phyloP scores from a whole-genome alignment of 1,284 basidiomycete species.

The Crepidotus sp. region DNA sequence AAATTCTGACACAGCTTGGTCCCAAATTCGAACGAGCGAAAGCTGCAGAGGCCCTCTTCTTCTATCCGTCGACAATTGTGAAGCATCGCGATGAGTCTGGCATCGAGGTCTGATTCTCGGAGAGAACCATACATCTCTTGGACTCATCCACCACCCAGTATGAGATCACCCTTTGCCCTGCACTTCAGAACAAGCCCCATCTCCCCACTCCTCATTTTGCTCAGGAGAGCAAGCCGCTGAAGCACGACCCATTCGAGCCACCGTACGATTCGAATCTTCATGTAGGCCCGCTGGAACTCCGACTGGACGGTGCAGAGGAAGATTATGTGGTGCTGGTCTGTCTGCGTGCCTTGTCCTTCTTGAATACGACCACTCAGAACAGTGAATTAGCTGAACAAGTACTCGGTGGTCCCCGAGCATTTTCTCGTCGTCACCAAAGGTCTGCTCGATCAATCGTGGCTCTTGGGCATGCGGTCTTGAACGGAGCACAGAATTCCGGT shows the following conservation, averaged over 20 bases:
- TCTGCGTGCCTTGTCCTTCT: slow-evolving; percentile 14
- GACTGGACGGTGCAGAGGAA: slow-evolving; percentile 49
- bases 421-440: slow-evolving; percentile 78
- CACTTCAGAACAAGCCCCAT: slow-evolving; percentile 67
- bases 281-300: slow-evolving; percentile 51
- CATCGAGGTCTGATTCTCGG: slow-evolving; percentile 42
- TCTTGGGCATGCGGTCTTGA: not conserved
- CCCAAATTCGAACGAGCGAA: slow-evolving; percentile 52
- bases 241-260: slow-evolving; percentile 65
- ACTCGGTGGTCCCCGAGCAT: slow-evolving; percentile 73
- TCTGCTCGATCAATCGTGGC: slow-evolving; percentile 23
- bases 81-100: slow-evolving; percentile 46
- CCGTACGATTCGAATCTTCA: slow-evolving; percentile 71
- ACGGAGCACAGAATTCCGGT: slow-evolving; percentile 46
- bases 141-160: slow-evolving; percentile 42
- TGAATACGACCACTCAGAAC: slow-evolving; percentile 1
- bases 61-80: slow-evolving; percentile 65
- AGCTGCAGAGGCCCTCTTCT: slow-evolving; percentile 61
- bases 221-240: slow-evolving; percentile 20
- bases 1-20: slow-evolving; percentile 55
- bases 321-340: slow-evolving; percentile 72
- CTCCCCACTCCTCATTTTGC: slow-evolving; percentile 39
- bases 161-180: slow-evolving; percentile 73
- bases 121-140: not conserved
- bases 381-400: slow-evolving; percentile 68